These are phyloP conservation scores for Stachybotrys chlorohalonatus DNA, from an alignment of 2,329 filamentous ascomycete genomes.

Conservation along the genomic window DNA sequence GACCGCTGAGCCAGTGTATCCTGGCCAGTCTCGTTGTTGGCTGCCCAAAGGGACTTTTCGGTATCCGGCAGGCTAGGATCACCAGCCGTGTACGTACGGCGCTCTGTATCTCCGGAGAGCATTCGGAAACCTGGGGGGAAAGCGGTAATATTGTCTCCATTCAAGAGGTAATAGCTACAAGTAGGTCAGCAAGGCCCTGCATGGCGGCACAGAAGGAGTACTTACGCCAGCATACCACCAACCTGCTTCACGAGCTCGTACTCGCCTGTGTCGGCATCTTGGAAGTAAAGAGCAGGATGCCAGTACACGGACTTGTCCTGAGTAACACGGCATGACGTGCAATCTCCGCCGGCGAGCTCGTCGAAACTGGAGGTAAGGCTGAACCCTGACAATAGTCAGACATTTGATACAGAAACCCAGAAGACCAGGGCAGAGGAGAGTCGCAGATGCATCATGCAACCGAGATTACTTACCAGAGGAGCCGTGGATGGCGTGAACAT, in stretches of 20 bases:
- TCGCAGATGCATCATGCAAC: not conserved
- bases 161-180: slow-evolving; percentile 73
- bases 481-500: slow-evolving; percentile 70
- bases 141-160: slow-evolving; percentile 53
- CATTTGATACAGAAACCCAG: not conserved
- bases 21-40: slow-evolving; percentile 56
- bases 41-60: slow-evolving; percentile 60
- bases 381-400: slow-evolving; percentile 5
- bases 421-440: not conserved
- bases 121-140: slow-evolving; percentile 76
- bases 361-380: slow-evolving; percentile 57
- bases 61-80: slow-evolving; percentile 56
- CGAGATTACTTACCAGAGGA: slow-evolving; percentile 54
- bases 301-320: slow-evolving; percentile 88
- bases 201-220: slow-evolving; percentile 13
- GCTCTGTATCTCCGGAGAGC: slow-evolving; percentile 63
- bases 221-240: slow-evolving; percentile 79
- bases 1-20: slow-evolving; percentile 66
- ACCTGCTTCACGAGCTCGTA: slow-evolving; percentile 63
- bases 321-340: slow-evolving; percentile 72
- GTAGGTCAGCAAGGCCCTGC: not conserved
- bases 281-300: slow-evolving; percentile 72
- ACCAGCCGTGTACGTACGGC: slow-evolving; percentile 61
- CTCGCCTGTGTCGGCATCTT: slow-evolving; percentile 52
- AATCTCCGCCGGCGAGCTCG: slow-evolving; percentile 52